Base-by-base conservation (phyloP, 805 yeast genomes). In the Debaryomyces maramus region DNA sequence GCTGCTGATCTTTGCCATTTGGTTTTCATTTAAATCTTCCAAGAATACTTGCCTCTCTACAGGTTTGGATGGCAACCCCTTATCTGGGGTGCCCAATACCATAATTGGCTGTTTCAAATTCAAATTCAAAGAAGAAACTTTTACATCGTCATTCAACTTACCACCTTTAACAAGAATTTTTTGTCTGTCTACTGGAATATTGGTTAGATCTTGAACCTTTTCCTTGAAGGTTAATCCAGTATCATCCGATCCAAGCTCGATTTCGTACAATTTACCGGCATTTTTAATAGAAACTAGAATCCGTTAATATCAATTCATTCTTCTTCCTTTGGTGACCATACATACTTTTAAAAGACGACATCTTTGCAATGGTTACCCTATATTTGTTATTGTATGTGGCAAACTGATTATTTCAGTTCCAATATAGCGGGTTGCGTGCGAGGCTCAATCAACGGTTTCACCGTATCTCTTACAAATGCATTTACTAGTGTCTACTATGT, bases 11-110 rank as follows among this genome's bases (percentile, higher is more conserved):
- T 58, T 63, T 27, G 55, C 61, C 48, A 63, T 61, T 23, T 70
- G 70, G 48, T 60, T 62, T 55, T 67, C 73, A 24, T 74, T 72
- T 60, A 84, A 62, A 58, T 86, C 96, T 60, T 85, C 95, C 28
- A 82, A 60, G 47, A 87, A 85, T 20, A 78, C 79, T 35, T 70
- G 72, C 43, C 75, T 71, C 9, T 68, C 73, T 10, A 70, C 70
- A 10, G 86, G 86, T 24, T 76, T 73, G 3, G 53, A 39, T 24
- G 76, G 78, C 38, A 80, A 64, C 41, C 75, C 78, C 41, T 75
- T 70, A 40, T 85, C 93, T 2, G 96, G 91, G 1, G 97, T 84
- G 17, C 99, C 99, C 41, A 93, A 72, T 41, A 93, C 87, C 96
- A 93, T 86, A 16, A 91, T 70, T 10, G 78, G 70, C 49, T 84